phyloP scores from a whole-genome alignment of 192 early-diverging fungal genomes.

The Mortierella alpina region DNA sequence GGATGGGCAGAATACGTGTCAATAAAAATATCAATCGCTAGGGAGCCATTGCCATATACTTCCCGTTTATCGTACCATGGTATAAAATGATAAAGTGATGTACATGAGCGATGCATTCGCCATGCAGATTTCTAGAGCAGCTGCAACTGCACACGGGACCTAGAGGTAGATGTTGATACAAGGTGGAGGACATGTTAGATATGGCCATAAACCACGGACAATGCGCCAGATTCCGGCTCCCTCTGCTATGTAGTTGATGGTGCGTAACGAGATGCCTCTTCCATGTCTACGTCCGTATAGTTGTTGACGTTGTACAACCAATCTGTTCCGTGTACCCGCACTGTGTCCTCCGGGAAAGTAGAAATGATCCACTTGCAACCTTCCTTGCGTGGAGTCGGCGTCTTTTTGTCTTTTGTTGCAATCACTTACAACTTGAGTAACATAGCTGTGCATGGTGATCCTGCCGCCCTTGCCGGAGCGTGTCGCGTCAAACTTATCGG shows the following conservation, averaged over 20 bases:
- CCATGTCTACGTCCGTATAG: too few species aligned
- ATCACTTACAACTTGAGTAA: slow-evolving; percentile 51
- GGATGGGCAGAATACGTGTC: background rate
- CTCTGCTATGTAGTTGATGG: too few species aligned
- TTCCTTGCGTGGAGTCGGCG: too few species aligned
- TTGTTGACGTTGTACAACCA: background rate
- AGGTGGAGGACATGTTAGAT: too few species aligned
- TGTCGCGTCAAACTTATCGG: slow-evolving; percentile 37
- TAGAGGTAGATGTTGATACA: slow-evolving; percentile 17
- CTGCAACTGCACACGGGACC: slow-evolving; percentile 78
- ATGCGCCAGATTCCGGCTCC: too few species aligned
- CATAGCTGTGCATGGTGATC: slow-evolving; percentile 50
- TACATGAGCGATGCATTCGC: slow-evolving; percentile 82
- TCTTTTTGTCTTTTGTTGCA: slow-evolving; percentile 43
- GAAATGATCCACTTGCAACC: background rate
- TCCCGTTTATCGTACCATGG: slow-evolving; percentile 59
- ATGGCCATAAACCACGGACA: too few species aligned
- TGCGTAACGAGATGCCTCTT: too few species aligned
- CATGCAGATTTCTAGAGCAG: slow-evolving; percentile 86
- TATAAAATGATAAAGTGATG: slow-evolving; percentile 90
- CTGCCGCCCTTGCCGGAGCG: slow-evolving; percentile 48
- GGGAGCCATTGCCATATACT: background rate
- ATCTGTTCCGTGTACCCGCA: background rate
- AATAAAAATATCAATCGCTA: background rate
- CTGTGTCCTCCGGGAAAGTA: background rate